These are phyloP conservation scores for Nannizziopsis arthrosporioides DNA, from an alignment of 2,329 filamentous ascomycete species.

Conservation along the genomic window DNA sequence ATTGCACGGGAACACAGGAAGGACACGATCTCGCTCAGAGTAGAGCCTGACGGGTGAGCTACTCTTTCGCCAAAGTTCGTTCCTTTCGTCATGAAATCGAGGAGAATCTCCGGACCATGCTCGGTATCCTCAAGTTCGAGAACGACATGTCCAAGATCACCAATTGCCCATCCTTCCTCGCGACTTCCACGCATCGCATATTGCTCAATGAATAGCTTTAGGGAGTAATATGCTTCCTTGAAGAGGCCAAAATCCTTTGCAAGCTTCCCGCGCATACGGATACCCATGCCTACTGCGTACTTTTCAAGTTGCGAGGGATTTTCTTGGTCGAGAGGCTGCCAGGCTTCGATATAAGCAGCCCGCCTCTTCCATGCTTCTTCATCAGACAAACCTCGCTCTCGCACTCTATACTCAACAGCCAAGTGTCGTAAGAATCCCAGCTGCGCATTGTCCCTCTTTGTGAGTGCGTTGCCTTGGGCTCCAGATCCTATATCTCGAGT, in stretches of 20 bases:
- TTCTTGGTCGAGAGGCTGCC: conserved; percentile 3
- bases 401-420: conserved; percentile 1
- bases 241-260: conserved; percentile 9
- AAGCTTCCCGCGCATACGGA: conserved; percentile 8
- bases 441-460: conserved; percentile 5
- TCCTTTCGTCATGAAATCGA: conserved; percentile 1
- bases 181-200: conserved; percentile 8
- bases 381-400: not conserved
- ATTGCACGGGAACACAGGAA: conserved; percentile 4
- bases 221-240: conserved; percentile 7
- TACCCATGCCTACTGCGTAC: conserved; percentile 6
- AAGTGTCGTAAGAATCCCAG: conserved; percentile 2
- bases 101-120: not conserved
- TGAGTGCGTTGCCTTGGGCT: not conserved
- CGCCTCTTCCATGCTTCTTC: conserved; percentile 6
- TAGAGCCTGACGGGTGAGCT: not conserved
- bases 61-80: not conserved
- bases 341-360: conserved; percentile 5
- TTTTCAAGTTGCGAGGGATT: conserved; percentile 7
- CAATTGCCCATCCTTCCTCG: conserved; percentile 9
- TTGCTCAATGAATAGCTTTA: conserved; percentile 9
- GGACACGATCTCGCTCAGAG: conserved; percentile 3
- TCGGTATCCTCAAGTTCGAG: conserved; percentile 6
- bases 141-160: conserved; percentile 5
- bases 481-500: not conserved